These are phyloP conservation scores for Trifolium pratense DNA, from an alignment of 306 rosid genomes.

Conservation along the genomic window DNA sequence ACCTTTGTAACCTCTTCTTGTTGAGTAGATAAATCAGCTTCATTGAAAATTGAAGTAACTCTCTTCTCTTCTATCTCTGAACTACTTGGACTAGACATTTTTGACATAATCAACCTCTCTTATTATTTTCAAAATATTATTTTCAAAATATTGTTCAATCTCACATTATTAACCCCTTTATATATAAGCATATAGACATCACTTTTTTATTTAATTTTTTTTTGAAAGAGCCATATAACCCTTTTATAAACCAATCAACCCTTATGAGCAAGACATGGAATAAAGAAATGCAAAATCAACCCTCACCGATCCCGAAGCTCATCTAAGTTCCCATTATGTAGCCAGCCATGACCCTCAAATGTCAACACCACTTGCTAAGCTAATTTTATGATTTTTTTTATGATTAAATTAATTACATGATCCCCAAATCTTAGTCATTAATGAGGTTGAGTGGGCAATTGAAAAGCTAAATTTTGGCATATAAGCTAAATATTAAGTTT, in stretches of 20 bases:
- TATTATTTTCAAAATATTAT: constrained; percentile 16
- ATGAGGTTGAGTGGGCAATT: constrained; percentile 32
- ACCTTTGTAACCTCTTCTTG: constrained; percentile 43
- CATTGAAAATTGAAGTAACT: constrained; percentile 37
- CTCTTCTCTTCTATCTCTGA: constrained; percentile 43
- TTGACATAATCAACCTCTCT: constrained; percentile 32
- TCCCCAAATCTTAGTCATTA: constrained; percentile 41
- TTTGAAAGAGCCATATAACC: constrained; percentile 13
- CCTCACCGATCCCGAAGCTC: constrained; percentile 38
- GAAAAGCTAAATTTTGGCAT: constrained; percentile 37
- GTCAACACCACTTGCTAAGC: constrained; percentile 63
- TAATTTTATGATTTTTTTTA: constrained; percentile 9
- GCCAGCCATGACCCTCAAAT: constrained; percentile 46
- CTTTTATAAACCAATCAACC: constrained; percentile 36
- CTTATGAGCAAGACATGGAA: constrained; percentile 40
- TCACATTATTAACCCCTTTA: constrained; percentile 32
- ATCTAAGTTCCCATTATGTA: constrained; percentile 43
- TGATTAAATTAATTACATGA: constrained; percentile 30
- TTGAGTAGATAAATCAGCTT: constrained; percentile 23
- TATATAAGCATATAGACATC: neutral
- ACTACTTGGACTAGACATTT: constrained; percentile 44
- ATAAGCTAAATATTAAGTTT: neutral
- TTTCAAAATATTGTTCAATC: constrained; percentile 28
- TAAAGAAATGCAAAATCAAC: constrained; percentile 35
- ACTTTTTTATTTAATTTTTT: neutral